Evolutionary conservation across 2,329 filamentous ascomycete genomes (phyloP).

Genomic region (Nigrograna mackinnonii): DNA sequence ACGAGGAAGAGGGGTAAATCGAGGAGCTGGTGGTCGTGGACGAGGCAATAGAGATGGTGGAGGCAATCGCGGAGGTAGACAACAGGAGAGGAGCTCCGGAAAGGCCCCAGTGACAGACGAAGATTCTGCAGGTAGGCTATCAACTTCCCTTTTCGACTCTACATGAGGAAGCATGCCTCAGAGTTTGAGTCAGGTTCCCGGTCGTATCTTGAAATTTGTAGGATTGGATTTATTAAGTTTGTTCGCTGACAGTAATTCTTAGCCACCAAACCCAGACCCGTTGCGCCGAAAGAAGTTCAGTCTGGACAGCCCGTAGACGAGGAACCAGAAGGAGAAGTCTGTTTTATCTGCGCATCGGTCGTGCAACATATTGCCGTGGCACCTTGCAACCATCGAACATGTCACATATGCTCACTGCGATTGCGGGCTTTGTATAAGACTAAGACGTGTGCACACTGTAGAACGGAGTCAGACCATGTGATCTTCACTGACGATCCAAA

Average conservation of each 20-base stretch:
- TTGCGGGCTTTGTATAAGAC: conserved; percentile 95
- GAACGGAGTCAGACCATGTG: conserved; percentile 78
- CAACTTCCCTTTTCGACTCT: no score
- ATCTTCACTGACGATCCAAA: conserved; percentile 86
- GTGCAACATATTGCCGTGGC: conserved; percentile 86
- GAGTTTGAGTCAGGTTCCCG: no score
- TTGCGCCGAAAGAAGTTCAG: no score
- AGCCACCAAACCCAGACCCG: conserved; percentile 11
- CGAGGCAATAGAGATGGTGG: conserved; percentile 37
- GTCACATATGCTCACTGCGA: conserved; percentile 91
- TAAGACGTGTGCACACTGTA: conserved; percentile 94
- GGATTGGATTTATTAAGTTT: no score
- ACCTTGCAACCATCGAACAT: conserved; percentile 95
- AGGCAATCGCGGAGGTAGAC: conserved; percentile 24
- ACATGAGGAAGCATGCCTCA: no score
- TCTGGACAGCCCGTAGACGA: conserved; percentile 57
- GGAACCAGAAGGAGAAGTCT: conserved; percentile 75
- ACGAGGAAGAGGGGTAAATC: conserved; percentile 39
- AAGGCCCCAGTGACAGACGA: conserved; percentile 50
- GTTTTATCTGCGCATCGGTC: conserved; percentile 95
- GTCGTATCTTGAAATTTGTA: no score
- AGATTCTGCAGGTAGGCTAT: conserved; percentile 31
- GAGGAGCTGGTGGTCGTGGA: conserved; percentile 35
- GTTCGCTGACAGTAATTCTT: no score
- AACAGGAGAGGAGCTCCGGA: conserved; percentile 13